Percentiles rank a stretch among this genome's conserved stretches.
Conservation (phyloP, 2,329 filamentous ascomycete genomes). For the Tolypocladium amazonense region DNA sequence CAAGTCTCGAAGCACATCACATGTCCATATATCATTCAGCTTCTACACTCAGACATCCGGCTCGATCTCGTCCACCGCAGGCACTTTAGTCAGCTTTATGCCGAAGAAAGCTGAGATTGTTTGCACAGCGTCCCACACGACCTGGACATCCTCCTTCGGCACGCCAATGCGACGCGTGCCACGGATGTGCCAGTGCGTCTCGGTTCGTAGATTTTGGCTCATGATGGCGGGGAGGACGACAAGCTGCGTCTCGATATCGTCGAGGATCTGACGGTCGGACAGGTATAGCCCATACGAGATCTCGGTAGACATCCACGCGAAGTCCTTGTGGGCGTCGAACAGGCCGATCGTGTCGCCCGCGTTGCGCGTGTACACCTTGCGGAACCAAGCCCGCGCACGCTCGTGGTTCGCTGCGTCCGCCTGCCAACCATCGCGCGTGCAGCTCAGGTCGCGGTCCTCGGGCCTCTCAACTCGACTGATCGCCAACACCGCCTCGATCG, state of each 20-base stretch:
- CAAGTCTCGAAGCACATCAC: not conserved
- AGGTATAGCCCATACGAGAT: conserved; percentile 51
- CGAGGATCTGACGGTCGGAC: conserved; percentile 42
- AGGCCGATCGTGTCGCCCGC: conserved; percentile 20
- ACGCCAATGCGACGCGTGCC: not conserved
- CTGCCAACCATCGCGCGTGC: not conserved
- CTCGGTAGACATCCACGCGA: conserved; percentile 38
- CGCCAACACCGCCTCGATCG: not conserved
- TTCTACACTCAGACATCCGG: not conserved
- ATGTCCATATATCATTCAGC: not conserved
- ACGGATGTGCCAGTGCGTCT: conserved; percentile 42
- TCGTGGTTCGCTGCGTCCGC: not conserved
- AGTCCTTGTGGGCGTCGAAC: conserved; percentile 26
- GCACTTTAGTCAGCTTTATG: not conserved
- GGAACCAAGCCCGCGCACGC: not conserved
- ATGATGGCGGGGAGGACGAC: conserved; percentile 44
- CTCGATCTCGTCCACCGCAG: not conserved
- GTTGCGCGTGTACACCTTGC: conserved; percentile 39
- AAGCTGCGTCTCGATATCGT: conserved; percentile 43
- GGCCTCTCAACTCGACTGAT: not conserved
- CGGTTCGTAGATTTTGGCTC: conserved; percentile 42
- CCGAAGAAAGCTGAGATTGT: not conserved
- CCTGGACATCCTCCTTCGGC: not conserved
- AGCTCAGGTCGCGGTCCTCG: not conserved
- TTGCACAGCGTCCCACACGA: not conserved